Base-by-base conservation (phyloP, 2,329 filamentous ascomycete species). In the Podosphaera fusca region DNA sequence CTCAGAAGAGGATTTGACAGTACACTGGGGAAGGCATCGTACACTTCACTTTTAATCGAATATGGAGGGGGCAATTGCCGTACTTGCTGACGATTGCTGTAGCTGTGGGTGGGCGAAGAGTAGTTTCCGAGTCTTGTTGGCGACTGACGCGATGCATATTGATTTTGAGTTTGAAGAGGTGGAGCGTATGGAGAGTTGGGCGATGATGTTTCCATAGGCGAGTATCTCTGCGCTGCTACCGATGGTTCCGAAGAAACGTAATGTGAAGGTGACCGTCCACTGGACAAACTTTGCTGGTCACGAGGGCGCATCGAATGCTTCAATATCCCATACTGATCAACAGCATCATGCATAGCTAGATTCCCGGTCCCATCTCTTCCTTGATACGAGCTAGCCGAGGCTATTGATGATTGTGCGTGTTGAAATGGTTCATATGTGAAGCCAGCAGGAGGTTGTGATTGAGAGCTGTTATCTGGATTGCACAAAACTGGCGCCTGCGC, bases 151-250 rank as follows among this genome's bases (percentile, higher is more conserved):
- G 70, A 64, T 31, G 62, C 69, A 62, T 76, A 76, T 35, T 71
- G 65, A 64, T 69, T 70, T 59, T 73, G 72, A 63, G 74, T 73
- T 67, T 61, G 74, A 66, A 73, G 79, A 60, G 74, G 79, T 71
- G 72, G 76, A 67, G 79, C 77, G 71, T 94, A 94, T 38, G 87
- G 82, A 57, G 85, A 84, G 38, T 83, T 80, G 46, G 88, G 86
- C 59, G 88, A 87, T 60, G 94, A 74, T 14, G 81, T 79, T 69
- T 95, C 90, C 89, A 95, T 95, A 61, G 90, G 92, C 52, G 90
- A 96, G 71, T 96, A 96, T 67, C 89, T 81, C 69, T 94, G 86
- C 59, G 88, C 86, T 58, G 87, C 87, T 55, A 86, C 77, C 49
- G 87, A 92, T 59, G 85, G 81, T 66, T 90, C 82, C 62, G 82